These are phyloP conservation scores for Martiniozyma asiatica DNA, from an alignment of 1,139 yeast genomes.

Conservation along the genomic window DNA sequence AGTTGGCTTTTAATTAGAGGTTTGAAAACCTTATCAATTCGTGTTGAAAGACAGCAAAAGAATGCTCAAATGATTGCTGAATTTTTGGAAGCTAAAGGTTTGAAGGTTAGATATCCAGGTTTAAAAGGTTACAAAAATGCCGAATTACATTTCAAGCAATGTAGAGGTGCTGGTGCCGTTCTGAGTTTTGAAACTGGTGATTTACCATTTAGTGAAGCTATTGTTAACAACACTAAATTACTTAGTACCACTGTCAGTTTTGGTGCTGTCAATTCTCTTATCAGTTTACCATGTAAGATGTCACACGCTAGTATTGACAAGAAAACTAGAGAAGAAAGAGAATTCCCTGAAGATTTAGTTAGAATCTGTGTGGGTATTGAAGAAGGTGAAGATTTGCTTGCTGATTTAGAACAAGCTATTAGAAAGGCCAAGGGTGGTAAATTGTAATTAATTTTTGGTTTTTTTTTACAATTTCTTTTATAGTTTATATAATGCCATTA, in stretches of 20 bases:
- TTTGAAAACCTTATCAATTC: conserved; percentile 69
- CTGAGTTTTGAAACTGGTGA: conserved; percentile 80
- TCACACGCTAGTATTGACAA: conserved; percentile 94
- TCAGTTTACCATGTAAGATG: conserved; percentile 90
- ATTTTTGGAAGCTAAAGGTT: conserved; percentile 48
- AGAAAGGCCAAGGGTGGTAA: conserved; percentile 30
- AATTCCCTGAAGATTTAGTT: conserved; percentile 82
- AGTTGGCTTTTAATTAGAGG: conserved; percentile 84
- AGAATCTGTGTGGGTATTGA: conserved; percentile 85
- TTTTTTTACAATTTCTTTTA: not conserved
- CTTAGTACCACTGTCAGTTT: conserved; percentile 89
- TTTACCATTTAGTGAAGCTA: conserved; percentile 51
- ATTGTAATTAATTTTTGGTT: conserved; percentile 17
- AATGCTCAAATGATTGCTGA: conserved; percentile 68
- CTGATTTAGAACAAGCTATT: conserved; percentile 63
- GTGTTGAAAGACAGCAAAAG: conserved; percentile 78
- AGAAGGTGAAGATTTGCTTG: conserved; percentile 51
- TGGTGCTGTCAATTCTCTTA: conserved; percentile 86
- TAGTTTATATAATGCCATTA: too few species aligned
- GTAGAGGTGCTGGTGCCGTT: conserved; percentile 84
- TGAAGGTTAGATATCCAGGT: conserved; percentile 78
- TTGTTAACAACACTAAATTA: conserved; percentile 62
- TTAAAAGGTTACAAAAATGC: conserved; percentile 71
- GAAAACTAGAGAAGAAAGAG: conserved; percentile 73
- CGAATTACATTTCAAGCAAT: conserved; percentile 64